phyloP scores from a whole-genome alignment of 1,139 yeast genomes.

The Taphrina pruni region DNA sequence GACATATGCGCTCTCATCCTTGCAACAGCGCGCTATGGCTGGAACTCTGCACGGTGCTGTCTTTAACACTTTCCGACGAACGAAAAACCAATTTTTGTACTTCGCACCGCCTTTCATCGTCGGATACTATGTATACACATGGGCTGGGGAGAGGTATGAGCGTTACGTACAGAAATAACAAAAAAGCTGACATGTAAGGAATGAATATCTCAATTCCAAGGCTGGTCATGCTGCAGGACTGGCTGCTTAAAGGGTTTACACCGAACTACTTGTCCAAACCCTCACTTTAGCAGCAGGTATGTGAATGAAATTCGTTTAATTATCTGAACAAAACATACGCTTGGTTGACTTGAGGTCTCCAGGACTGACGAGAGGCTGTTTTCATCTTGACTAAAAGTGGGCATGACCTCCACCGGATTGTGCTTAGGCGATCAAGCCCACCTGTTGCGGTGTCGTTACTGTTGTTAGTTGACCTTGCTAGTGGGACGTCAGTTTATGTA shows the following conservation, averaged over 20 bases:
- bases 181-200: slow-evolving; percentile 10
- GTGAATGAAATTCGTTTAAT: neutral
- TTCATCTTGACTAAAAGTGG: too few species aligned
- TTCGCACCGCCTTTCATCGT: slow-evolving; percentile 76
- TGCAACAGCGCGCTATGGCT: slow-evolving; percentile 89
- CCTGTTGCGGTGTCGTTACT: slow-evolving; percentile 15
- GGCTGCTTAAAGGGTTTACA: neutral
- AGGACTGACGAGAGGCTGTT: too few species aligned
- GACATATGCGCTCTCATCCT: slow-evolving; percentile 88
- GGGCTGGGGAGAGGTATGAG: slow-evolving; percentile 65
- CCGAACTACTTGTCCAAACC: neutral
- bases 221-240: slow-evolving; percentile 41
- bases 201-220: slow-evolving; percentile 42
- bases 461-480: slow-evolving; percentile 30
- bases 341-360: neutral
- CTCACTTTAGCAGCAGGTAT: neutral
- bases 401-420: neutral
- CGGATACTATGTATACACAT: slow-evolving; percentile 86
- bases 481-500: neutral
- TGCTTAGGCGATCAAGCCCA: slow-evolving; percentile 7
- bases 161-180: neutral
- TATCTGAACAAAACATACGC: neutral
- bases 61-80: slow-evolving; percentile 95
- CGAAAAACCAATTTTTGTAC: slow-evolving; percentile 81
- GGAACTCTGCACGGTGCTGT: slow-evolving; percentile 84